Evolutionary conservation across 306 rosid genomes (phyloP).

Genomic region (Malus asiatica): DNA sequence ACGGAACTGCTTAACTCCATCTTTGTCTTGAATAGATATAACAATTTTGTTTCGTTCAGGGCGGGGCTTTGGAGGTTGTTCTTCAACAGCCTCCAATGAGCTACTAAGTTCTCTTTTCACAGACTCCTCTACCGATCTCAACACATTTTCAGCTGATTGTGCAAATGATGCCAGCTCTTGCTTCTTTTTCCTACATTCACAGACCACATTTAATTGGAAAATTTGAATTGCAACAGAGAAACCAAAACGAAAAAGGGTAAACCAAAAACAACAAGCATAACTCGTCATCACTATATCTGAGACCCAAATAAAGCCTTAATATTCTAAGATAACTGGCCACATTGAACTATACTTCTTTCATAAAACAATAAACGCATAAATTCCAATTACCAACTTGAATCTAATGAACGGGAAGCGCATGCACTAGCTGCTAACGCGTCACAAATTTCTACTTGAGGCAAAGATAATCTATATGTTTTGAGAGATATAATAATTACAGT

Average conservation of each 20-base stretch:
- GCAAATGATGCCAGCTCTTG: slow-evolving; percentile 63
- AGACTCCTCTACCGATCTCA: slow-evolving; percentile 53
- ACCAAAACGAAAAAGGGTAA: neutral
- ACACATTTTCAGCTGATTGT: slow-evolving; percentile 49
- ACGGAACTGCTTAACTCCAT: slow-evolving; percentile 60
- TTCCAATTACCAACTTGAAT: neutral
- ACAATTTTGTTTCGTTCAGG: slow-evolving; percentile 60
- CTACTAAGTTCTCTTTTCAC: slow-evolving; percentile 26
- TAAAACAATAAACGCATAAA: neutral
- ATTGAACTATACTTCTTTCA: neutral
- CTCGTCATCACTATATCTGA: neutral
- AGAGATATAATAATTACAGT: neutral
- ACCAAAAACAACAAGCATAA: neutral
- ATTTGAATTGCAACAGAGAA: neutral
- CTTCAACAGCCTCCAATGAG: slow-evolving; percentile 25
- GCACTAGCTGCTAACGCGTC: neutral
- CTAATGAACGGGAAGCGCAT: neutral
- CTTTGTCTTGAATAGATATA: slow-evolving; percentile 70
- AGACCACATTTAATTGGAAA: neutral
- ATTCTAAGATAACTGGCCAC: neutral
- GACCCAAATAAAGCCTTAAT: neutral
- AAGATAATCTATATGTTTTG: too few relatives aligned
- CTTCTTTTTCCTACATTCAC: slow-evolving; percentile 53
- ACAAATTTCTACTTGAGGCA: neutral
- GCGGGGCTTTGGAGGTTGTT: slow-evolving; percentile 32